These are phyloP conservation scores for Termitomyces sp. DNA, from an alignment of 768 basidiomycete genomes.

Conservation along the genomic window DNA sequence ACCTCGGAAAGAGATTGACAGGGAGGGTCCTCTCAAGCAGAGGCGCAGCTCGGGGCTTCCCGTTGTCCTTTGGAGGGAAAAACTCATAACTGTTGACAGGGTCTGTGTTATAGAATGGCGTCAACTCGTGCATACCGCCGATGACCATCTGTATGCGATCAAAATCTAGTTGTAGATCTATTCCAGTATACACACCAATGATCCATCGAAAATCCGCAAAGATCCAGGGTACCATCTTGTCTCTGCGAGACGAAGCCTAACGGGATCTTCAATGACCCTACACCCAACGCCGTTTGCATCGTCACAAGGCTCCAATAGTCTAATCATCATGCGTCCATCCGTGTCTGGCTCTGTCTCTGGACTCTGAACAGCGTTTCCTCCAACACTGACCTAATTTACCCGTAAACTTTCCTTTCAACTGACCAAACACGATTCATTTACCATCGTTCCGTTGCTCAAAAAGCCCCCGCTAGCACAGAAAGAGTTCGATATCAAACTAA, in stretches of 20 bases:
- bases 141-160: constrained; percentile 28
- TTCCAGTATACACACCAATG: constrained; percentile 20
- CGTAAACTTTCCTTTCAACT: not conserved
- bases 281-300: constrained; percentile 27
- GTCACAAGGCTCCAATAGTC: constrained; percentile 40
- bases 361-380: constrained; percentile 28
- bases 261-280: constrained; percentile 35
- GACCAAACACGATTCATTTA: not conserved
- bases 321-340: constrained; percentile 35
- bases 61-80: constrained; percentile 31
- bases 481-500: constrained; percentile 36
- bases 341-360: constrained; percentile 20
- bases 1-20: constrained; percentile 23
- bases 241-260: constrained; percentile 31
- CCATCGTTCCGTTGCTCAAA: constrained; percentile 37
- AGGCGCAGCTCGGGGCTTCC: constrained; percentile 11
- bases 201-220: constrained; percentile 32
- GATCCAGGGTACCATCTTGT: constrained; percentile 43
- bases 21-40: constrained; percentile 20
- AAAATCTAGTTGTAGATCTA: not conserved
- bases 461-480: constrained; percentile 45
- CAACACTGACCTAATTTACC: constrained; percentile 29
- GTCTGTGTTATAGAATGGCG: constrained; percentile 36
- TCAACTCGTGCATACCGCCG: constrained; percentile 30
- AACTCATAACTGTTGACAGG: constrained; percentile 55